Percentiles rank a stretch among this genome's conserved stretches.
Evolutionary conservation across 2,329 filamentous ascomycete genomes (phyloP).

Genomic region (Gliomastix tumulicola): DNA sequence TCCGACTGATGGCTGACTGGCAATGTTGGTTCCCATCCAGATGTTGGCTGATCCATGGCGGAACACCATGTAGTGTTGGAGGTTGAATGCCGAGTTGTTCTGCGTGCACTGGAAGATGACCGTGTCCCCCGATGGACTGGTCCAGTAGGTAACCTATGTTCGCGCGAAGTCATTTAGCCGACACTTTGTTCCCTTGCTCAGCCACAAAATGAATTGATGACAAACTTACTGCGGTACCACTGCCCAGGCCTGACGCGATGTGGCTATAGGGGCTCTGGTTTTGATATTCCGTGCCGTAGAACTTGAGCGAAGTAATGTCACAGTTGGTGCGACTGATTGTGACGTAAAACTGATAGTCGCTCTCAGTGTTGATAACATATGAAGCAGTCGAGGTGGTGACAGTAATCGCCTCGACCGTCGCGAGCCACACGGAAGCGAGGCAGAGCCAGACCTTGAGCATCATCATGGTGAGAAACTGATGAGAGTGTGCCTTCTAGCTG

Average conservation of each 20-base stretch:
- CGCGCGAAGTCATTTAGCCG: not conserved
- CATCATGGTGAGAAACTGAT: not conserved
- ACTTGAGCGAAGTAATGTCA: constrained; percentile 58
- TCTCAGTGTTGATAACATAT: not conserved
- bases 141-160: not conserved
- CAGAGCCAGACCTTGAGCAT: not conserved
- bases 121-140: not conserved
- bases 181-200: not conserved
- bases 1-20: constrained; percentile 44
- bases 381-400: not conserved
- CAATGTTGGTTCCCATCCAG: constrained; percentile 57
- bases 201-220: no score
- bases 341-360: not conserved
- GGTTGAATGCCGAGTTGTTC: constrained; percentile 49
- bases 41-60: constrained; percentile 51
- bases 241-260: constrained; percentile 50
- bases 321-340: constrained; percentile 42
- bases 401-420: not conserved
- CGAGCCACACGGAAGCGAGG: not conserved
- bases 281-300: constrained; percentile 52
- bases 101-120: constrained; percentile 35
- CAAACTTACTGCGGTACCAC: constrained; percentile 32
- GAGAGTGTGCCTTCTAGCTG: no score
- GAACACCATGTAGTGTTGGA: constrained; percentile 59
- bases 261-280: constrained; percentile 43